These are phyloP conservation scores for Curvularia verruculosa DNA, from an alignment of 2,329 filamentous ascomycete species.

Conservation along the genomic window DNA sequence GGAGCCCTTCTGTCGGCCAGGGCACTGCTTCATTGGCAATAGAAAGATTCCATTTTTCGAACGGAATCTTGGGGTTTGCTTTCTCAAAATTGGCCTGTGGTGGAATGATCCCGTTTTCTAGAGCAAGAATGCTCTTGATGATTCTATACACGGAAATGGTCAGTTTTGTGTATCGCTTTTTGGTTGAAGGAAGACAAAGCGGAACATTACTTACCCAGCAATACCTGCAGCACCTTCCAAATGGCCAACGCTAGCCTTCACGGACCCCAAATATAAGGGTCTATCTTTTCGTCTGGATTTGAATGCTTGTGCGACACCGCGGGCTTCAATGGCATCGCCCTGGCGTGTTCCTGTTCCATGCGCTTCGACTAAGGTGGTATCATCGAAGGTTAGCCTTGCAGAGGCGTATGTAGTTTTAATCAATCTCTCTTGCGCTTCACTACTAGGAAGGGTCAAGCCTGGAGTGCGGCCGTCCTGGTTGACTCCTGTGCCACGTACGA, in stretches of 20 bases:
- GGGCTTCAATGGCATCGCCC: slow-evolving; percentile 4
- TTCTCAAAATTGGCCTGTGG: slow-evolving; percentile 3
- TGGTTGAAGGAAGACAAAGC: neutral
- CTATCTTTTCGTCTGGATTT: neutral
- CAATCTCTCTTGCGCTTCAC: neutral
- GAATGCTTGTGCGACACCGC: neutral
- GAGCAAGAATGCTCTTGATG: slow-evolving; percentile 1
- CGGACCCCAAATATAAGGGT: neutral
- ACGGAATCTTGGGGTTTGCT: slow-evolving; percentile 7
- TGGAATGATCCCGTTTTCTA: slow-evolving; percentile 3
- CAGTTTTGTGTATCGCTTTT: neutral
- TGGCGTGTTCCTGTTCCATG: slow-evolving; percentile 1
- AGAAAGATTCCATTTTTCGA: slow-evolving; percentile 6
- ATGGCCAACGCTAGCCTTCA: slow-evolving; percentile 1
- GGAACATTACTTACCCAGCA: neutral
- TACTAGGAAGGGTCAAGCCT: neutral
- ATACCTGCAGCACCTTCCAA: slow-evolving; percentile 1
- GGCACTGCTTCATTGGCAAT: slow-evolving; percentile 1
- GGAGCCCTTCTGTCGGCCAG: slow-evolving; percentile 14
- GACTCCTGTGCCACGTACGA: slow-evolving; percentile 22
- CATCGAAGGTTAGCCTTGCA: neutral
- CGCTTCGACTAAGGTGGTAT: neutral
- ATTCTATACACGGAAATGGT: neutral
- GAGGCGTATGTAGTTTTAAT: slow-evolving; percentile 1
- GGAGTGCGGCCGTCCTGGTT: slow-evolving; percentile 1